A percentile compares a stretch with the other conserved stretches of the same genome.
Evolutionary conservation across 805 yeast species (phyloP).

Genomic region (Candida maesae): DNA sequence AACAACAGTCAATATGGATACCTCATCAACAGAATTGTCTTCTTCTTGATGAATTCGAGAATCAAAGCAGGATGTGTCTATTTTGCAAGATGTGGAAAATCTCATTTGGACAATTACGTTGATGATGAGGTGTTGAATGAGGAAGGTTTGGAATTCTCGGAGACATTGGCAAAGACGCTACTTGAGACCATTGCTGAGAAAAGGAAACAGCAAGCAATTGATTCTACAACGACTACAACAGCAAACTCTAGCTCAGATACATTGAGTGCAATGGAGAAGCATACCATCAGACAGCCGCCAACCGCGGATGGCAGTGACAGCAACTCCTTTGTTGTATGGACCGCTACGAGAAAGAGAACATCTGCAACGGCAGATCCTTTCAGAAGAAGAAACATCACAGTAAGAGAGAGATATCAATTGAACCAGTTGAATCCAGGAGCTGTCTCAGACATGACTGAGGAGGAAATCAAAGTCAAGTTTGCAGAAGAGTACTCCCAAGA

Average conservation of each 20-base stretch:
- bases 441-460: conserved; percentile 63
- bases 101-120: conserved; percentile 48
- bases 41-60: conserved; percentile 86
- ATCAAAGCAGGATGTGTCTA: conserved; percentile 87
- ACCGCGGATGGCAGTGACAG: conserved; percentile 54
- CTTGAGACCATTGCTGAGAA: conserved; percentile 31
- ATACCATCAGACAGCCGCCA: conserved; percentile 34
- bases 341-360: conserved; percentile 85
- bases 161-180: conserved; percentile 57
- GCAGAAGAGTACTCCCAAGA: conserved; percentile 71
- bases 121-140: conserved; percentile 80
- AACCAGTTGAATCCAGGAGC: conserved; percentile 89
- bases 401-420: conserved; percentile 75
- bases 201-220: conserved; percentile 12
- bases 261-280: conserved; percentile 15
- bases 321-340: conserved; percentile 83
- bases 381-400: conserved; percentile 55
- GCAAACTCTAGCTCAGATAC: conserved; percentile 19
- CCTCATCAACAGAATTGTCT: conserved; percentile 84
- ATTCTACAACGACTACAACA: conserved; percentile 7
- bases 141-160: conserved; percentile 68
- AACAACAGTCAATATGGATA: conserved; percentile 85
- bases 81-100: conserved; percentile 76
- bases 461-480: conserved; percentile 52
- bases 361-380: conserved; percentile 74